Evolutionary conservation across 2,329 filamentous ascomycete species (phyloP), one percentile per base, ranked within the genome.

Genomic region (Trichoderma koningii): DNA sequence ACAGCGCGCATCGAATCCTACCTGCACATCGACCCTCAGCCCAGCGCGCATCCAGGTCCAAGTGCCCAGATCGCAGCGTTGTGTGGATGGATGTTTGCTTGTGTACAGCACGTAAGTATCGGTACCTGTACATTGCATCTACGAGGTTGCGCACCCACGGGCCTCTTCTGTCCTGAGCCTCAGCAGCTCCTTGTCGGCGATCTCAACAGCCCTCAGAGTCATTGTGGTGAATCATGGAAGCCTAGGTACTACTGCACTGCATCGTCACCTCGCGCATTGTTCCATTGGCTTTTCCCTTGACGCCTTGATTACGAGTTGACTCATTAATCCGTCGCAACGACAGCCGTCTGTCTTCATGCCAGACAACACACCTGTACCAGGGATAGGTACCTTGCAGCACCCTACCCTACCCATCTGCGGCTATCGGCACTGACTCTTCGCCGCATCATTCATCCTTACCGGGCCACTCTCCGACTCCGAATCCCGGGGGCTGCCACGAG

Each of bases 401-500:
- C 34, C 12, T 38, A 10, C 34, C 21, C 21, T 23, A 23, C 21
- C 21, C 10, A 10, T 38, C 12, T 38, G 10, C 34, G 34, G 34
- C 34, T 38, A 38, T 38, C 44, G 21, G 57, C 57, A 34, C 34
- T 55, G 59, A 62, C 59, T 63, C 59, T 41, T 55, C 19, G 28
- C 38, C 41, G 30, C 28, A 60, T 60, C 56, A 38, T 60, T 23
- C 30, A 45, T 9, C 23, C 17, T 30, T n/a, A 28, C 34, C 59
- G 59, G 59, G 59, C 15, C 48, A 5, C 59, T 55, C 6, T 30
- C 50, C 38, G 59, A 63, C 26, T 28, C 59, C 59, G 59, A 63
- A 63, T 63, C 59, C 59, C 59, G 59, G 19, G 26, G 19, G 26
- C 26, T 12, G 50, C 50, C 48, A 21, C 47, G 57, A 52, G 21